Evolutionary conservation across 163 green algal species (phyloP), one percentile per base, ranked within the genome.

Genomic region (Prototheca wickerhamii): DNA sequence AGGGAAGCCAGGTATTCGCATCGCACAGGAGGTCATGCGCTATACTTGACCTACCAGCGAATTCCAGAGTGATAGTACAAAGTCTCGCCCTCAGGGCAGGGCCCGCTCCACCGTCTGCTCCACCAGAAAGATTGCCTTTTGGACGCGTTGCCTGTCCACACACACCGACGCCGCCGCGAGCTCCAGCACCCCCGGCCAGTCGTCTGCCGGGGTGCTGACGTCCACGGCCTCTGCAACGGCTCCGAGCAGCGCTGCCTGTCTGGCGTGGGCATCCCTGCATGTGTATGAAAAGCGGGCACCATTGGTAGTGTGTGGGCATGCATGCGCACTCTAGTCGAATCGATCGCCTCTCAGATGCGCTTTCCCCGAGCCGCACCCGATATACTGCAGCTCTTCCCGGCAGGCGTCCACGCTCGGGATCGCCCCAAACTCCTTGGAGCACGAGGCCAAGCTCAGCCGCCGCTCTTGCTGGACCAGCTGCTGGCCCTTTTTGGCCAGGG

Each of bases 371-470:
- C 3, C 68, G 52, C 57, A 75, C 68, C 50, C 40, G 0, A 75
- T 70, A 3, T 61, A 32, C 1, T 53, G 37, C 26, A 75, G 46
- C 4, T 62, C 61, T 28, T 35, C 29, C 10, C 70, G 20, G 34
- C 68, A 70, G 12, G 62, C 33, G 23, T 60, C 29, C 17, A 75
- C 31, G 7, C 61, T 67, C 4, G 68, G 68, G 18, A 75, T 50
- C 4, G 61, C 61, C 15, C 58, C 58, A 10, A 46, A 61, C 2
- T 28, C 26, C 5, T 32, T 58, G 23, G 55, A 43, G 28, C 62
- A n/a, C 20, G 55, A 55, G 8, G 55, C 61, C 0, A 62, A 42
- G 20, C 55, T 67, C 32, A 70, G 35, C 15, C 33, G 28, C 28
- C 34, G 33, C 4, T 75, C 52, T 33, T 75, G 61, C 33, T 37